A percentile compares a stretch with the other conserved stretches of the same genome.
phyloP scores from a whole-genome alignment of 257 asterid species.

The Ophiorrhiza pumila region DNA sequence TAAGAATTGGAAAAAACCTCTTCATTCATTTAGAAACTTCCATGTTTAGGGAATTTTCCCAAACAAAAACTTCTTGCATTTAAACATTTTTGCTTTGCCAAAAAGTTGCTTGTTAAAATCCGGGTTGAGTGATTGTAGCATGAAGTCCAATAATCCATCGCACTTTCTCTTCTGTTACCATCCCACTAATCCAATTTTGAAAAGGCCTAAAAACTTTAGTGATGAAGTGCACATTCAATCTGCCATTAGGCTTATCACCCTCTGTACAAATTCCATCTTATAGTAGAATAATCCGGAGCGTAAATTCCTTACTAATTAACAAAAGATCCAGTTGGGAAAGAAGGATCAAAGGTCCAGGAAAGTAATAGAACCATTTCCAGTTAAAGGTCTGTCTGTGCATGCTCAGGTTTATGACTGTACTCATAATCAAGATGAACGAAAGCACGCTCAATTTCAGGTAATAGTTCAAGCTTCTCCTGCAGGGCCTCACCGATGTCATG shows the following conservation, averaged over 20 bases:
- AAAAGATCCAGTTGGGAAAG: background rate
- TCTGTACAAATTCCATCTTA: background rate
- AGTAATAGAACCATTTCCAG: background rate
- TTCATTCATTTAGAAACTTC: too few relatives aligned
- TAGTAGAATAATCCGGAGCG: background rate
- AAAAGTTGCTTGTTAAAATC: too few relatives aligned
- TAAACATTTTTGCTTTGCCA: too few relatives aligned
- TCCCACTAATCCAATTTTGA: too few relatives aligned
- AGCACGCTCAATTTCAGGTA: constrained; percentile 33
- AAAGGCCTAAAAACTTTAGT: too few relatives aligned
- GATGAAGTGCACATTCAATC: background rate
- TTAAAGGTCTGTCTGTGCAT: constrained; percentile 26
- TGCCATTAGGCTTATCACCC: background rate
- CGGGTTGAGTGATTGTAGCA: too few relatives aligned
- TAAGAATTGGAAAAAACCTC: too few relatives aligned
- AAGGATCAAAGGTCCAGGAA: background rate
- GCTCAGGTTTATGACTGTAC: constrained; percentile 32
- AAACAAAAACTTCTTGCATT: too few relatives aligned
- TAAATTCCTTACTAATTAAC: background rate
- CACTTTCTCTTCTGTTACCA: too few relatives aligned
- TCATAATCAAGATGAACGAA: constrained; percentile 35
- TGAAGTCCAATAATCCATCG: too few relatives aligned
- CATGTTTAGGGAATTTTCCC: too few relatives aligned
- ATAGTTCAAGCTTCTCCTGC: constrained; percentile 50
- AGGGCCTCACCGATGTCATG: constrained; percentile 54